These are phyloP conservation scores for Kondoa subrosea DNA, from an alignment of 768 basidiomycete genomes.

Conservation along the genomic window DNA sequence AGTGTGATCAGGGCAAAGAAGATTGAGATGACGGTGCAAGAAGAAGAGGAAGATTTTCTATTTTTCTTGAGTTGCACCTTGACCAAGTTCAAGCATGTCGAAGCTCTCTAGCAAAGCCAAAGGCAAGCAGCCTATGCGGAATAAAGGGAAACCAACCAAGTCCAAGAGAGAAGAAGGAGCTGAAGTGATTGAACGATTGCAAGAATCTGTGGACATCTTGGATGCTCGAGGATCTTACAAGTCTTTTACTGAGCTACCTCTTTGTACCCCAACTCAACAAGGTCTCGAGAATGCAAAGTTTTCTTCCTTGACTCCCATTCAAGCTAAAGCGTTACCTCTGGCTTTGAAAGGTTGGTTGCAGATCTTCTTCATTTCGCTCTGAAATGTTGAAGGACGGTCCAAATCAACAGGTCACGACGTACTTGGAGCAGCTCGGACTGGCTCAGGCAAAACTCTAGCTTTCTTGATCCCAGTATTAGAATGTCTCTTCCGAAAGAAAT, in stretches of 20 bases:
- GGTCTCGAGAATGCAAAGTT: conserved; percentile 78
- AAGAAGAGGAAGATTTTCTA: not conserved
- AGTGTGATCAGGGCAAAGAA: too few relatives aligned
- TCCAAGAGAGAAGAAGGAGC: not conserved
- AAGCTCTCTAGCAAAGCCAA: not conserved
- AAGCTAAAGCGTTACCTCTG: conserved; percentile 44
- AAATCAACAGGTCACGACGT: conserved; percentile 35
- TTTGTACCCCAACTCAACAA: conserved; percentile 30
- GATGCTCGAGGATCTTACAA: not conserved
- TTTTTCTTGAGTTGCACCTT: not conserved
- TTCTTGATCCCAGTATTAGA: conserved; percentile 55
- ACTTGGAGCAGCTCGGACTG: conserved; percentile 52
- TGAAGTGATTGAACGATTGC: not conserved
- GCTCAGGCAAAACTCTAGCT: conserved; percentile 58
- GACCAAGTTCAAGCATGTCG: not conserved
- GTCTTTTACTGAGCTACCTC: conserved; percentile 18
- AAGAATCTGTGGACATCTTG: not conserved
- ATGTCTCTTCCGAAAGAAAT: conserved; percentile 46
- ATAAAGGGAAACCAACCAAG: not conserved
- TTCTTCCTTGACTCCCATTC: conserved; percentile 68
- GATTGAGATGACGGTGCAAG: not conserved
- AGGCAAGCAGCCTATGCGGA: not conserved
- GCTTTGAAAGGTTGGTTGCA: conserved; percentile 36
- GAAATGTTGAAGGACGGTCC: too few relatives aligned
- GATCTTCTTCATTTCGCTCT: too few relatives aligned